Evolutionary conservation across 768 basidiomycete genomes (phyloP).

Genomic region (Rubroboletus pulcherrimus): DNA sequence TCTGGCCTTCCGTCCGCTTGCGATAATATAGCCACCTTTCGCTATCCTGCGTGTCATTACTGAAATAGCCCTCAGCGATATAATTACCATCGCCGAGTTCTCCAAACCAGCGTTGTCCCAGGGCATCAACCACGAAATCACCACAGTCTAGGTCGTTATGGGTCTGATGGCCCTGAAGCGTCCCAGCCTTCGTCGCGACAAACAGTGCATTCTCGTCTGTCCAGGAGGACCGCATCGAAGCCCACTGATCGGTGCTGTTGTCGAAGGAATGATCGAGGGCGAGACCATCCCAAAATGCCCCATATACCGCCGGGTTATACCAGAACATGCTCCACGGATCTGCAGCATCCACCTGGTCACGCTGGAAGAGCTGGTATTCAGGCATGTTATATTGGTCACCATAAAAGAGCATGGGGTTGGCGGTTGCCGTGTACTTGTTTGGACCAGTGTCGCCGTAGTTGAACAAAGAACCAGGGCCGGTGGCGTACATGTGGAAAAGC

Average conservation of each 20-base stretch:
- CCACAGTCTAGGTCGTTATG: conserved; percentile 94
- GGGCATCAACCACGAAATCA: conserved; percentile 92
- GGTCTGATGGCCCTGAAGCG: conserved; percentile 78
- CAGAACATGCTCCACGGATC: conserved; percentile 91
- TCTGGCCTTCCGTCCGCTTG: conserved; percentile 97
- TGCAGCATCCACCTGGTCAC: conserved; percentile 78
- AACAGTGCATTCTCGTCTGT: conserved; percentile 80
- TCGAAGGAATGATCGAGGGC: conserved; percentile 82
- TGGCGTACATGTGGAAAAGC: conserved; percentile 84
- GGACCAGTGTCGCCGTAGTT: conserved; percentile 62
- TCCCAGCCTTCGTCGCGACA: conserved; percentile 87
- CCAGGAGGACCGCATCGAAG: conserved; percentile 89
- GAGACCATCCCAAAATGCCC: conserved; percentile 90
- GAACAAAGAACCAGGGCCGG: conserved; percentile 83
- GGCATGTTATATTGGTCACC: conserved; percentile 66
- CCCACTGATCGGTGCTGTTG: conserved; percentile 76
- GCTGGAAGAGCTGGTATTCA: conserved; percentile 81
- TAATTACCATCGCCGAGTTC: conserved; percentile 93
- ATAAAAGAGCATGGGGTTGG: conserved; percentile 83
- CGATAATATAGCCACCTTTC: conserved; percentile 90
- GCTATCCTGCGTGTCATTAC: conserved; percentile 60
- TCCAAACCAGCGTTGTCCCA: conserved; percentile 92
- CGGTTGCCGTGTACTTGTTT: conserved; percentile 93
- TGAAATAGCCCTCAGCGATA: conserved; percentile 72
- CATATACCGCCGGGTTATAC: conserved; percentile 80